phyloP scores from a whole-genome alignment of 495 filamentous ascomycete species.

The Hyphodiscus hymeniophilus region DNA sequence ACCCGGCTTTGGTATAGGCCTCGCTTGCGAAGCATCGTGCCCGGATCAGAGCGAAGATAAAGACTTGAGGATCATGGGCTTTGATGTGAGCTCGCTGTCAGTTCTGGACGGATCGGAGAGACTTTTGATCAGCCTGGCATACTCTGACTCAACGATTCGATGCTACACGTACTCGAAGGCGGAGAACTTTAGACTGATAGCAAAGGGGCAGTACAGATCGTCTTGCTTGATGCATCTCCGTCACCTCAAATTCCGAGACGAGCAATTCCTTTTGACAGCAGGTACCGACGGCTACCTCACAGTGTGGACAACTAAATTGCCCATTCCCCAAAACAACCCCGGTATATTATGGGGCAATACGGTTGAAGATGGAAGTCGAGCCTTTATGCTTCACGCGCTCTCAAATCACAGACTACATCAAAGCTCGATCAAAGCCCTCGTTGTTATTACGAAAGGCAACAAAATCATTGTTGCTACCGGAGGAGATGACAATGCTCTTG shows the following conservation, averaged over 20 bases:
- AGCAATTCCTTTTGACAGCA: constrained; percentile 39
- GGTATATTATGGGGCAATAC: too few species aligned
- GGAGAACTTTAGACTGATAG: constrained; percentile 44
- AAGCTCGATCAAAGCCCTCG: constrained; percentile 60
- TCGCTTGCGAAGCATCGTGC: constrained; percentile 51
- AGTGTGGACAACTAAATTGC: constrained; percentile 24
- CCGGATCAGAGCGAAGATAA: constrained; percentile 48
- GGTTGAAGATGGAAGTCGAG: too few species aligned
- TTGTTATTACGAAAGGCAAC: constrained; percentile 6
- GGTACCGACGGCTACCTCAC: constrained; percentile 38
- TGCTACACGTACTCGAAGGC: constrained; percentile 50
- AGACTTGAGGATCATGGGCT: constrained; percentile 73
- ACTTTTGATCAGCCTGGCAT: constrained; percentile 56
- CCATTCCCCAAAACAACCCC: background rate
- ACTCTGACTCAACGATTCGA: constrained; percentile 72
- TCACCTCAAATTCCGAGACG: constrained; percentile 21
- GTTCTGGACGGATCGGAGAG: constrained; percentile 17
- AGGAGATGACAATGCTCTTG: constrained; percentile 77
- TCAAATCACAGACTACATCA: constrained; percentile 51
- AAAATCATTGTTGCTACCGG: constrained; percentile 56
- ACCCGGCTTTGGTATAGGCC: constrained; percentile 42
- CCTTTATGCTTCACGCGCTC: too few species aligned
- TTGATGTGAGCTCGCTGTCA: constrained; percentile 42
- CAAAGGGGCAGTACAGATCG: constrained; percentile 58
- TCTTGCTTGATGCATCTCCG: constrained; percentile 68